Evolutionary conservation across 2,329 filamentous ascomycete genomes (phyloP), one percentile per base, ranked within the genome.

Genomic region (Talaromyces sp.): DNA sequence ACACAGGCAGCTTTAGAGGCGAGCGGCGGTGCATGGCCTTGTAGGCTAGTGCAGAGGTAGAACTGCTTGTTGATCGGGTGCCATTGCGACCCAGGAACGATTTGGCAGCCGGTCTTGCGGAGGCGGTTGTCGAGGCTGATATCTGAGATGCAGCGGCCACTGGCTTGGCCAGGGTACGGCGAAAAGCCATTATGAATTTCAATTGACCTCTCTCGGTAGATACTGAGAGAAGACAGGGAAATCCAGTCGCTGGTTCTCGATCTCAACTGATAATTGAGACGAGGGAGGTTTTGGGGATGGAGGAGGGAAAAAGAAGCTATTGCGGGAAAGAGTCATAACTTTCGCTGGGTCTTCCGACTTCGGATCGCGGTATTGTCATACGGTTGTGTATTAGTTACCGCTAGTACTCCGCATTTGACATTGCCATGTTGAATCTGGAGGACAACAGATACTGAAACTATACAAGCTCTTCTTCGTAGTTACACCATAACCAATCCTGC

Each of bases 1-100:
- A 87, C 70, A 87, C 89, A 63, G 92, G 90, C 62, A 97, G 91
- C 24, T 93, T 88, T 68, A 93, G 91, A 22, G 91, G 90, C 67
- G 94, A 91, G 70, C 94, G 92, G 73, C 93, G 91, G 76, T 97
- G 94, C 68, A 98, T 87, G 65, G 94, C 92, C 84, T 99, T 99
- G 87, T 98, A 98, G 74, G 93, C 93, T 69, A 98, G 88, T 68
- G 95, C 94, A 64, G 93, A 95, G 70, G 94, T 98, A 63, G 93
- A 96, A 81, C 88, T 78, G 58, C 75, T 78, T 2, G 76, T 78
- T 61, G 74, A 70, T 65, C 75, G 72, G 67, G 67, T 59, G 16
- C 56, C 56, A 59, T 41, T 59, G 56, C 56, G 56, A 59, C 37
- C 35, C 19, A 59, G 22, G 39, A 59, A 43, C 19, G 56, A 59